These are phyloP conservation scores for Capsella bursapastoris DNA, from an alignment of 345 rosid species.

Conservation along the genomic window DNA sequence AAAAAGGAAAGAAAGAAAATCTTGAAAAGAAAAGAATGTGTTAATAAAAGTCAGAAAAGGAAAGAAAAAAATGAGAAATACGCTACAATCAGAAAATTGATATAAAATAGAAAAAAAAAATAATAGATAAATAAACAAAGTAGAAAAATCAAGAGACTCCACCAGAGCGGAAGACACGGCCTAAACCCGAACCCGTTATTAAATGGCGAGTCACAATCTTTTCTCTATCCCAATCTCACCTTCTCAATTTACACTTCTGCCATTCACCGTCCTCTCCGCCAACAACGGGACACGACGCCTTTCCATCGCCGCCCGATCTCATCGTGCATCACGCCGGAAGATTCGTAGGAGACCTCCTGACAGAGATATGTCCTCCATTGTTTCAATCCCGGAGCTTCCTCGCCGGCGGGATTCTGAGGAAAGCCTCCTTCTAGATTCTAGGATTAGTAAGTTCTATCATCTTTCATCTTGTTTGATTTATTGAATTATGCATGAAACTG, in stretches of 20 bases:
- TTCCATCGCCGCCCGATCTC: slow-evolving; percentile 39
- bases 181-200: neutral
- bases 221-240: slow-evolving; percentile 46
- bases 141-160: too few relatives aligned
- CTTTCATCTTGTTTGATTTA: neutral
- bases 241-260: slow-evolving; percentile 39
- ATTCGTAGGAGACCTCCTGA: slow-evolving; percentile 31
- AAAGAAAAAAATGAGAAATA: too few relatives aligned
- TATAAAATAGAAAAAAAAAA: too few relatives aligned
- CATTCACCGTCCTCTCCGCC: slow-evolving; percentile 27
- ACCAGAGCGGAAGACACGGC: slow-evolving; percentile 28
- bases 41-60: too few relatives aligned
- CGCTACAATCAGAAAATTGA: too few relatives aligned
- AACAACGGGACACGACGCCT: slow-evolving; percentile 27
- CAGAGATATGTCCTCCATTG: slow-evolving; percentile 45
- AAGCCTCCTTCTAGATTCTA: slow-evolving; percentile 51
- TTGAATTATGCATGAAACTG: neutral
- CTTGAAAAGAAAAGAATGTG: too few relatives aligned
- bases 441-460: slow-evolving; percentile 45
- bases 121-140: too few relatives aligned
- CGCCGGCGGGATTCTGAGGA: slow-evolving; percentile 52
- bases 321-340: slow-evolving; percentile 42
- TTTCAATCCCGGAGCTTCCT: slow-evolving; percentile 50
- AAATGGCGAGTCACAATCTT: slow-evolving; percentile 46
- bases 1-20: too few relatives aligned